Conservation (phyloP, 257 asterid species). For the Nemophila menziesii region DNA sequence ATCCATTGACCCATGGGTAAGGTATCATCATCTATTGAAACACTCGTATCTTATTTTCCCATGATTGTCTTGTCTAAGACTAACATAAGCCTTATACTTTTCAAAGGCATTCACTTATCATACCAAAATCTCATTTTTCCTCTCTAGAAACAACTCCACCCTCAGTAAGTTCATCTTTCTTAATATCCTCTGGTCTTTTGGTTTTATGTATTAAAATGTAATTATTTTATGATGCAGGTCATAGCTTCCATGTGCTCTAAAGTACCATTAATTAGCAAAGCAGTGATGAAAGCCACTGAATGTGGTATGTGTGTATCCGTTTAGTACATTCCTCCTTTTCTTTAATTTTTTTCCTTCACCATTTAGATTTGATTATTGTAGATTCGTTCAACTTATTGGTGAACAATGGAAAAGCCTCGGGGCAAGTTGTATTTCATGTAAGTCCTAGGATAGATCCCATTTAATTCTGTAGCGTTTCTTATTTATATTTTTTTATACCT, state of each 20-base stretch:
- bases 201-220: not conserved
- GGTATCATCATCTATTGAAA: conserved; percentile 43
- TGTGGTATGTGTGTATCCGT: conserved; percentile 40
- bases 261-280: conserved; percentile 82
- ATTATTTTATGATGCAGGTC: conserved; percentile 33
- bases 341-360: not conserved
- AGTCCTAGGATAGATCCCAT: conserved; percentile 10
- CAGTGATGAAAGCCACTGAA: conserved; percentile 86
- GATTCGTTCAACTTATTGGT: conserved; percentile 95
- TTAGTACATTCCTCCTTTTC: not conserved
- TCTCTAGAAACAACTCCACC: conserved; percentile 84
- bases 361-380: conserved; percentile 16
- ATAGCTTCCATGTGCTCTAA: conserved; percentile 88
- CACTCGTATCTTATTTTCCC: not conserved
- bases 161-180: conserved; percentile 38
- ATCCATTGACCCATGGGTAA: conserved; percentile 94
- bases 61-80: not conserved
- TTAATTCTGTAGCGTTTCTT: not conserved
- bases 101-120: conserved; percentile 75
- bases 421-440: conserved; percentile 92
- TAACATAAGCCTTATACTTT: conserved; percentile 1
- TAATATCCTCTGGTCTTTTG: not conserved
- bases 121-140: conserved; percentile 81
- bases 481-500: conserved; percentile 13
- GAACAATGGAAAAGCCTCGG: conserved; percentile 90